Conservation (phyloP, 108 stramenopile species). For the Bacterosira constricta region DNA sequence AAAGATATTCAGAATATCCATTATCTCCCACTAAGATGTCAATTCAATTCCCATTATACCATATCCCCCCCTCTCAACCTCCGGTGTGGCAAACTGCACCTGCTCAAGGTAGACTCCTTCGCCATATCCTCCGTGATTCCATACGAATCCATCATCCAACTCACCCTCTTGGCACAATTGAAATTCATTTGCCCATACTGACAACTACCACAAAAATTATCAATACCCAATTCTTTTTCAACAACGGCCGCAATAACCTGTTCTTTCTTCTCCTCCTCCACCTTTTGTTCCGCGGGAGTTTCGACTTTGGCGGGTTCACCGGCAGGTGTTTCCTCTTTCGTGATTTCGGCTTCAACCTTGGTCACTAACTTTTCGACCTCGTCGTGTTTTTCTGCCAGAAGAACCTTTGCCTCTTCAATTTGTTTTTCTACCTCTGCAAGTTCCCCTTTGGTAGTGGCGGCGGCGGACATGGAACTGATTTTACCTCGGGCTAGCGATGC, state of each 20-base stretch:
- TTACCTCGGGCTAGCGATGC: not conserved
- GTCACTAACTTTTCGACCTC: not conserved
- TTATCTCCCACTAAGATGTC: too few relatives aligned
- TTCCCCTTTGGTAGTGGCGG: not conserved
- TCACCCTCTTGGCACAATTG: not conserved
- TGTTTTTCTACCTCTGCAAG: not conserved
- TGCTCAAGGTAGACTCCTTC: not conserved
- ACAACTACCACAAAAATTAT: constrained; percentile 1
- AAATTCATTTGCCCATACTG: not conserved
- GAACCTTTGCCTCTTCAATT: not conserved
- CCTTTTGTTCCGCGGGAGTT: not conserved
- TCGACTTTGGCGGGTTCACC: not conserved
- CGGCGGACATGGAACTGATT: not conserved
- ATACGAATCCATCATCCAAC: not conserved
- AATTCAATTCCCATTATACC: too few relatives aligned
- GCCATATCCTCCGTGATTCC: not conserved
- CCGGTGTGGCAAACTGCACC: too few relatives aligned
- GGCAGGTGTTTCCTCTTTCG: not conserved
- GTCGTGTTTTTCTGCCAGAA: not conserved
- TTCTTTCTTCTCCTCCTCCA: not conserved
- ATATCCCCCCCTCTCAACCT: too few relatives aligned
- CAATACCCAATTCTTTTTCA: constrained; percentile 7
- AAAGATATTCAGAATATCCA: too few relatives aligned
- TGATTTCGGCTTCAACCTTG: not conserved
- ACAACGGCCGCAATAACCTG: not conserved